Evolutionary conservation across 2,329 filamentous ascomycete species (phyloP).

Genomic region (Beauveria sp.): DNA sequence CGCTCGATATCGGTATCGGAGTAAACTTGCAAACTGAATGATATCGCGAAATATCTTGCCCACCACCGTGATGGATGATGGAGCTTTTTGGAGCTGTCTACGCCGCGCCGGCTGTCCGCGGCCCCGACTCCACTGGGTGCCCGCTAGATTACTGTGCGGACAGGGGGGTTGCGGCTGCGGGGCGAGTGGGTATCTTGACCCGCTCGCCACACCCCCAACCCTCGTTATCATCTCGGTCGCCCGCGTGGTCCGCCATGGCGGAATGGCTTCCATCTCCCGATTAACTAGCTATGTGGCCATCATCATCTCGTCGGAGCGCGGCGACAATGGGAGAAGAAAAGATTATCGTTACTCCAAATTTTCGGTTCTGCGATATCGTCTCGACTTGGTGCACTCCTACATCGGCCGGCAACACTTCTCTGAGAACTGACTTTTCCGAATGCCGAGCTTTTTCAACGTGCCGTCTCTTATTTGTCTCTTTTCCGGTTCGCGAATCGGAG

Average conservation of each 20-base stretch:
- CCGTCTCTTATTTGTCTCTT: too few relatives aligned
- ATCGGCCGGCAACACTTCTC: too few relatives aligned
- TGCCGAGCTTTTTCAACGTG: too few relatives aligned
- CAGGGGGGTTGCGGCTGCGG: neutral
- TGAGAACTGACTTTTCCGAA: too few relatives aligned
- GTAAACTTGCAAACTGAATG: neutral
- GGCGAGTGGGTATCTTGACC: neutral
- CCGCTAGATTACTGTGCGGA: neutral
- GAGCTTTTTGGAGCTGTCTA: neutral
- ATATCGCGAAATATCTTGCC: too few relatives aligned
- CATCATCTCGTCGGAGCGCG: neutral
- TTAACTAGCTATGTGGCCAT: neutral
- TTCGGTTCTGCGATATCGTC: too few relatives aligned
- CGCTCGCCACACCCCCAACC: neutral
- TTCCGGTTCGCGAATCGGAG: too few relatives aligned
- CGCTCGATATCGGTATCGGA: neutral
- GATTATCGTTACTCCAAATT: too few relatives aligned
- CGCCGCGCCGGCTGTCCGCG: conserved; percentile 2
- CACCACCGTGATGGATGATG: neutral
- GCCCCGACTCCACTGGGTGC: neutral
- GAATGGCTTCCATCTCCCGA: neutral
- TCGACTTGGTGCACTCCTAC: too few relatives aligned
- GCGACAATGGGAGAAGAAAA: neutral
- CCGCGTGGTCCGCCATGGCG: neutral
- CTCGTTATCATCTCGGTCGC: neutral